Evolutionary conservation across 345 rosid species (phyloP), one percentile per base, ranked within the genome.

Genomic region (Theobroma cacao): DNA sequence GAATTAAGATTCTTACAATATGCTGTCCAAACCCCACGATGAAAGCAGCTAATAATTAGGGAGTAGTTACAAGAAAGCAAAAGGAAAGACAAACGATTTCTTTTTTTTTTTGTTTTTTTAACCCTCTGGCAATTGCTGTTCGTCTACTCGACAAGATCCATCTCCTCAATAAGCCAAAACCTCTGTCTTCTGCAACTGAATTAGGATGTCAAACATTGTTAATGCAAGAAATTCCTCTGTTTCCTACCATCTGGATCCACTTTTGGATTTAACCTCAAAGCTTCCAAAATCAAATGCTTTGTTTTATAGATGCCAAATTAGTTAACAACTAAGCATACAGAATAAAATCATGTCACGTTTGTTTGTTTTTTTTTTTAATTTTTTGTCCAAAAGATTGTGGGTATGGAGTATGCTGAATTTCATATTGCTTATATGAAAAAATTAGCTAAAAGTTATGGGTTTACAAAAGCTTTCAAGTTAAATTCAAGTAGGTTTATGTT

Each of bases 1-100:
- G 48, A 40, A 66, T 38, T 66, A 66, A 66, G 70, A 36, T 65
- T 65, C 48, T 65, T 38, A 65, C 41, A n/a, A 38, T 36, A 38
- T 9, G 72, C 72, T 40, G 72, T 40, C 52, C 52, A 66, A 66
- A 66, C 26, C 50, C 72, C 9, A 40, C 20, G 50, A 13, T 33
- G 40, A 66, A 40, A 5, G 26, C 47, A 66, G 52, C 52, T 22
- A 24, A 40, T 40, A n/a, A 64, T 36, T 20, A 40, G 31, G 15
- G 72, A 36, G 15, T 64, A 12, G 50, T 65, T 38, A n/a, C 31
- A 40, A 38, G 7, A 66, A n/a, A 17, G 45, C 70, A 36, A 36
- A 64, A n/a, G 47, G 15, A 36, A 64, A 64, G 65, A 61, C 65
- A 65, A 38, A 65, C n/a, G 0, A 38, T 1, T 2, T 2, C 0